Base-by-base conservation (phyloP, 495 filamentous ascomycete species). In the Astrocystis sublimbata region DNA sequence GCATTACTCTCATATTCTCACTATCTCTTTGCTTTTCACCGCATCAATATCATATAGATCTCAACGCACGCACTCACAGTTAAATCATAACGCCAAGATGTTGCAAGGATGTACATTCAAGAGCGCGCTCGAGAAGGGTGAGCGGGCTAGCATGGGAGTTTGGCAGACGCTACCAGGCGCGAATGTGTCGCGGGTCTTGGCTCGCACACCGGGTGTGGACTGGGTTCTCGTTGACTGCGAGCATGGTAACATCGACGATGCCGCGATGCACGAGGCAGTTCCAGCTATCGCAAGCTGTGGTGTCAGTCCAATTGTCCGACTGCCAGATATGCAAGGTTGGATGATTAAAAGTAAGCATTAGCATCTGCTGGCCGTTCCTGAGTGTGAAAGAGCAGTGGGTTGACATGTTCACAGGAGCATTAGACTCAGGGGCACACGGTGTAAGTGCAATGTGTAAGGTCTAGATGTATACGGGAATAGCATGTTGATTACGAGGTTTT, bases 241-340 rank as follows among this genome's bases (percentile, higher is more conserved):
- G 70, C 90, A 93, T 74, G 90, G 90, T 19, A 90, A 89, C 65
- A 88, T 92, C 26, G 87, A 89, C 66, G 89, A 93, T 75, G 85
- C 83, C 38, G 81, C 85, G 12, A 94, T 94, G 92, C 91, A 94
- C 68, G 90, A 92, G 61, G 85, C 89, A 3, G 90, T 93, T 31
- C 86, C 89, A 24, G 86, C 86, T 3, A 88, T 89, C 65, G 86
- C 88, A 7, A 81, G 80, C 12, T 78, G 84, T 62, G 89, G 86
- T 8, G 85, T 88, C 0, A 86, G 83, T 10, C 88, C 89, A 0
- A 75, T 92, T 59, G 88, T 91, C 30, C 76, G 88, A 61, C 81
- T 89, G 17, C 81, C 88, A 28, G 88, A 85, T 52, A 79, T 82
- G 65, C 86, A 89, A 75, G 72, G 81, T 17, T 90, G 79, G 83